These are phyloP conservation scores for Jaenimonas drosophilae DNA, from an alignment of 208 protist species.

Conservation along the genomic window DNA sequence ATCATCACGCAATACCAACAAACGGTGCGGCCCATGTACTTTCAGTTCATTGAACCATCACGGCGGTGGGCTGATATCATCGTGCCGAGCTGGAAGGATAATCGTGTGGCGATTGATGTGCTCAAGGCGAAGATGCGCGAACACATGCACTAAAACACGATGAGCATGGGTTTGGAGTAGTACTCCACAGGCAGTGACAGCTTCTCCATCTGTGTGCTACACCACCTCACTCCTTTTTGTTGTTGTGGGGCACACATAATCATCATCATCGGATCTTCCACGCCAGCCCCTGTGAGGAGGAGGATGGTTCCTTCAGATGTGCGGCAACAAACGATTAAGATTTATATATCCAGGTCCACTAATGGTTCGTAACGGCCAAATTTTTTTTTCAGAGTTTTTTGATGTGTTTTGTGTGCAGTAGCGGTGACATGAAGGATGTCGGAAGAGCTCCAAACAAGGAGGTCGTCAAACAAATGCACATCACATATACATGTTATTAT, in stretches of 20 bases:
- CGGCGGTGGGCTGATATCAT: conserved; percentile 79
- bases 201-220: too few species aligned
- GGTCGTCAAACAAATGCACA: too few species aligned
- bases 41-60: conserved; percentile 65
- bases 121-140: conserved; percentile 17
- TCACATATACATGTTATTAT: too few species aligned
- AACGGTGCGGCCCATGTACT: conserved; percentile 86
- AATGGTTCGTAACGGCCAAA: neutral
- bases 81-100: conserved; percentile 80
- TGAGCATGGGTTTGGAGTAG: neutral
- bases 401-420: neutral
- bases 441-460: too few species aligned
- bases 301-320: too few species aligned
- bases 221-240: neutral
- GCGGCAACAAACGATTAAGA: too few species aligned
- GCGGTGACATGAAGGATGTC: too few species aligned
- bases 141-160: neutral
- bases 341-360: neutral
- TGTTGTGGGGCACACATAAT: neutral
- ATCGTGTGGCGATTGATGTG: conserved; percentile 73
- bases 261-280: too few species aligned
- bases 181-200: too few species aligned
- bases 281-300: too few species aligned
- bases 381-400: conserved; percentile 1
- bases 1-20: conserved; percentile 80